phyloP scores from a whole-genome alignment of 306 rosid genomes.

The Casuarina equisetifolia region DNA sequence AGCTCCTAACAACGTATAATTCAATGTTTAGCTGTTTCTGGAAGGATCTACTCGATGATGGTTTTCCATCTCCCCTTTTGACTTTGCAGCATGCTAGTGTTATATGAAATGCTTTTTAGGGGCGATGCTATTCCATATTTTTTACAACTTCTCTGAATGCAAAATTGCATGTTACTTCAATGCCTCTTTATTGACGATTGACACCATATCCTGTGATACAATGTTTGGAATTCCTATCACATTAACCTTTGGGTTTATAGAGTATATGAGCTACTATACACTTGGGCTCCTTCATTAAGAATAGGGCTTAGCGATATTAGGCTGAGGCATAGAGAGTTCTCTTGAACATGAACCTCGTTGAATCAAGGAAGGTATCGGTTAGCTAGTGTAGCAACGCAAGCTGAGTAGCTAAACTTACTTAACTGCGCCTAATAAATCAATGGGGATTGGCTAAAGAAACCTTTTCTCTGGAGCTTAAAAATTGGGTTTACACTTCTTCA shows the following conservation, averaged over 20 bases:
- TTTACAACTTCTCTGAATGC: neutral
- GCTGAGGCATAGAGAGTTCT: neutral
- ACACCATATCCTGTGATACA: neutral
- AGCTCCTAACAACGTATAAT: constrained; percentile 30
- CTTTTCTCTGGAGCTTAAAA: neutral
- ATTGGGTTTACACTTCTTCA: neutral
- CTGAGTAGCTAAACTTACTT: neutral
- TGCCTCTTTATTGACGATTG: neutral
- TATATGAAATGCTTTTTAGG: neutral
- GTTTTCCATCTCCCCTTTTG: constrained; percentile 22
- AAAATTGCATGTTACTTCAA: neutral
- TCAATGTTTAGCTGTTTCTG: constrained; percentile 7
- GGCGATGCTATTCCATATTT: neutral
- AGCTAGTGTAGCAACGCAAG: neutral
- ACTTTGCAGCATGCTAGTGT: neutral
- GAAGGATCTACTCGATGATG: neutral
- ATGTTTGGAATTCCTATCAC: neutral
- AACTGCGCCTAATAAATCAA: neutral
- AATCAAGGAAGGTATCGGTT: neutral
- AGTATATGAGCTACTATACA: neutral
- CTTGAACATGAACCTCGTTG: neutral
- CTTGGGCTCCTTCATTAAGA: neutral
- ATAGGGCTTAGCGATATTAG: neutral
- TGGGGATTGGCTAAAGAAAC: neutral
- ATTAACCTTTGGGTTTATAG: neutral